Conservation (phyloP, 2,329 filamentous ascomycete genomes). For the Pseudopithomyces maydicus region DNA sequence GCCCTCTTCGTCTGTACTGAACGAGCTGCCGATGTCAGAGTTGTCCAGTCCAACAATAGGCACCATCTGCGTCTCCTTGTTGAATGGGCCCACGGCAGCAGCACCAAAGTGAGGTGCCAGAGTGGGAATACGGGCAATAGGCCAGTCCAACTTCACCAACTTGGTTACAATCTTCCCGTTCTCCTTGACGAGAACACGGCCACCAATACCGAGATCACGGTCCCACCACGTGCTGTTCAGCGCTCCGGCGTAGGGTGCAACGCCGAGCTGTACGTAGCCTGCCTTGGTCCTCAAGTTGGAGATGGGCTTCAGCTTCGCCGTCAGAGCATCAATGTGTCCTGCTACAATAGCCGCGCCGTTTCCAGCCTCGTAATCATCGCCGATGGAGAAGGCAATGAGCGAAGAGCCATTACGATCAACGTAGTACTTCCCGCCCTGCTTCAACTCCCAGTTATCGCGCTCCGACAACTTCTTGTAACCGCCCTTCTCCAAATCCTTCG, state of each 20-base stretch:
- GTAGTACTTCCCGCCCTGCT: slow-evolving; percentile 87
- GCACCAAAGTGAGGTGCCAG: slow-evolving; percentile 93
- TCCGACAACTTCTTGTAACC: slow-evolving; percentile 83
- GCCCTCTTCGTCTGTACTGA: slow-evolving; percentile 41
- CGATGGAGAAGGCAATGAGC: slow-evolving; percentile 83
- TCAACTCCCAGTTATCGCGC: slow-evolving; percentile 80
- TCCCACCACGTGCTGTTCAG: slow-evolving; percentile 97
- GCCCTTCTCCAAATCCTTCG: slow-evolving; percentile 69
- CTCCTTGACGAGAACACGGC: slow-evolving; percentile 83
- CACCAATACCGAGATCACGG: slow-evolving; percentile 87
- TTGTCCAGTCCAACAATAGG: slow-evolving; percentile 91
- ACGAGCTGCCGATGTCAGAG: slow-evolving; percentile 55
- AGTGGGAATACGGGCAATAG: slow-evolving; percentile 86
- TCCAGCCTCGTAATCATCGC: slow-evolving; percentile 78
- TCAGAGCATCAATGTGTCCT: slow-evolving; percentile 91
- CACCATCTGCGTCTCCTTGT: slow-evolving; percentile 90
- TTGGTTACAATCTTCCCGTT: slow-evolving; percentile 76
- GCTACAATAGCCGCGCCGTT: slow-evolving; percentile 88
- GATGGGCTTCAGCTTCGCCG: slow-evolving; percentile 87
- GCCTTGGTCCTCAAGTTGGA: slow-evolving; percentile 82
- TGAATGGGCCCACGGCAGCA: slow-evolving; percentile 68
- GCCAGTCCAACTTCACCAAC: slow-evolving; percentile 92
- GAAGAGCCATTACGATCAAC: slow-evolving; percentile 83
- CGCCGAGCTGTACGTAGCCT: slow-evolving; percentile 86
- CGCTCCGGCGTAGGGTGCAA: slow-evolving; percentile 89